These are phyloP conservation scores for Pilatotrama ljubarskyi DNA, from an alignment of 768 basidiomycete species.

Conservation along the genomic window DNA sequence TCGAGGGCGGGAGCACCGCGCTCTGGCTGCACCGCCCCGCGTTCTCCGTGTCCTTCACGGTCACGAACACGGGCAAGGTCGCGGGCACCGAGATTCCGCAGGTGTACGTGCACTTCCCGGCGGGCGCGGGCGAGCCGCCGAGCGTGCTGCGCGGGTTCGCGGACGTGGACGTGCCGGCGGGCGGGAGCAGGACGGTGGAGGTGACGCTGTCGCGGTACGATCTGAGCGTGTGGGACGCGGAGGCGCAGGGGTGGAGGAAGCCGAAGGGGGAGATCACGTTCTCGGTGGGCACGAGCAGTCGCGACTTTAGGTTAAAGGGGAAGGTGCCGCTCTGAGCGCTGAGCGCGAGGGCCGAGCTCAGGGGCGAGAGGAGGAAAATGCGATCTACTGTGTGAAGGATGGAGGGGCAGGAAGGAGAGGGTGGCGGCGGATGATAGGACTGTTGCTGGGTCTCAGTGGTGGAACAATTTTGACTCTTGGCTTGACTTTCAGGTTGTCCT, in stretches of 20 bases:
- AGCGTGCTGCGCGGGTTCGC: constrained; percentile 69
- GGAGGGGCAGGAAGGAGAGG: not conserved
- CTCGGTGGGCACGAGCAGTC: constrained; percentile 68
- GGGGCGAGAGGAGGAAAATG: not conserved
- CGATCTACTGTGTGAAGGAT: too few species aligned
- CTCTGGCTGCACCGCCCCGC: constrained; percentile 72
- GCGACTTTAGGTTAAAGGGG: constrained; percentile 58
- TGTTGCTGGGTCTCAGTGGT: too few species aligned
- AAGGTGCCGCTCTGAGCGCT: constrained; percentile 27
- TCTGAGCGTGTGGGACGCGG: constrained; percentile 75
- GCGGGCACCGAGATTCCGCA: constrained; percentile 68
- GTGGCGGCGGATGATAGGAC: too few species aligned
- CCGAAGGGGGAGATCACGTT: constrained; percentile 65
- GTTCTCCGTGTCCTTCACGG: constrained; percentile 59
- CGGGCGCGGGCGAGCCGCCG: constrained; percentile 62
- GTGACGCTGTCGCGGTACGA: constrained; percentile 69
- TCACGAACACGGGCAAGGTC: constrained; percentile 62
- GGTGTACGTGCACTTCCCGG: constrained; percentile 70
- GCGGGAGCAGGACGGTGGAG: constrained; percentile 46
- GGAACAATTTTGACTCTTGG: too few species aligned
- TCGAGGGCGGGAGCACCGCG: constrained; percentile 59
- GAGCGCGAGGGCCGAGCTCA: not conserved
- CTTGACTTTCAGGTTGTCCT: too few species aligned
- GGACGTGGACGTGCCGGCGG: constrained; percentile 50
- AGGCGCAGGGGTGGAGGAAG: constrained; percentile 70